Conservation (phyloP, 169 alveolate species). For the Plasmodium yoelii region DNA sequence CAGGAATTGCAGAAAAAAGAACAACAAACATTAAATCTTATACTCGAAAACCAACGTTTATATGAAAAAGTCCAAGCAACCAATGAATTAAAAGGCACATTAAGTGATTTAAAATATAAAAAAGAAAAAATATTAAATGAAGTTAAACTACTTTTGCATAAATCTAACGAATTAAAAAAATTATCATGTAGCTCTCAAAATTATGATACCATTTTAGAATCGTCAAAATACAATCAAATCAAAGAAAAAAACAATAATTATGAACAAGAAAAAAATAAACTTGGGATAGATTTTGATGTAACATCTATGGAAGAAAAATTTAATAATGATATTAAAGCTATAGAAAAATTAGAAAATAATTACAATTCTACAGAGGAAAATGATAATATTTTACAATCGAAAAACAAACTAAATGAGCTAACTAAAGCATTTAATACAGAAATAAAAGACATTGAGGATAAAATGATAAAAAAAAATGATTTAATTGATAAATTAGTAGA, state of each 20-base stretch:
- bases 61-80: neutral
- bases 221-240: neutral
- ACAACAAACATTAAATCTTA: neutral
- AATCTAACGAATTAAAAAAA: neutral
- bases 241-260: neutral
- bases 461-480: neutral
- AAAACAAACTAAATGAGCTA: neutral
- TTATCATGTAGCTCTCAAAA: neutral
- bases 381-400: neutral
- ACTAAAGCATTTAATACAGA: neutral
- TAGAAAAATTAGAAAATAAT: neutral
- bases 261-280: neutral
- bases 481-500: neutral
- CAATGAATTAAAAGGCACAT: conserved; percentile 7
- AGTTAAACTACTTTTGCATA: neutral
- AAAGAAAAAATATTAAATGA: neutral
- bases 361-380: neutral
- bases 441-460: neutral
- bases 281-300: neutral
- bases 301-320: neutral
- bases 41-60: neutral
- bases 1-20: neutral
- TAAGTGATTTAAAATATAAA: neutral
- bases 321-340: neutral
- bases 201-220: conserved; percentile 15